These are phyloP conservation scores for Backusella circina DNA, from an alignment of 192 early-diverging fungal genomes.

Conservation along the genomic window DNA sequence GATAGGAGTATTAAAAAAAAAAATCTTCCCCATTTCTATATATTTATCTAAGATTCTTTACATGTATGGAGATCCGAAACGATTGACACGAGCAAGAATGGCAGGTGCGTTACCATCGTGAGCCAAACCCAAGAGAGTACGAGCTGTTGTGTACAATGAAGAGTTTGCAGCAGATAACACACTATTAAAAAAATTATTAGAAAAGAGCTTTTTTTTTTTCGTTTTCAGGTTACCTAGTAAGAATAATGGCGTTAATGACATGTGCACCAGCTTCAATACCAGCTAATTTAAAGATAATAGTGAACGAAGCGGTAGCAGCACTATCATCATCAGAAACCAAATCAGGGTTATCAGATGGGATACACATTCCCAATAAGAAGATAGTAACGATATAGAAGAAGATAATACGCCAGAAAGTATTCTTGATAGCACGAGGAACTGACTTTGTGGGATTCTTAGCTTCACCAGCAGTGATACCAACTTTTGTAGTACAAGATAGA, in stretches of 20 bases:
- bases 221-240: conserved; percentile 28
- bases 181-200: conserved; percentile 3
- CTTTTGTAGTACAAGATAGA: conserved; percentile 14
- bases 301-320: conserved; percentile 62
- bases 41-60: neutral
- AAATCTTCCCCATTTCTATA: neutral
- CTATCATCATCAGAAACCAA: conserved; percentile 45
- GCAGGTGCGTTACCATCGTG: conserved; percentile 68
- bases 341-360: conserved; percentile 56
- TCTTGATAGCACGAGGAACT: conserved; percentile 68
- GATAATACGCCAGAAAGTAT: conserved; percentile 82
- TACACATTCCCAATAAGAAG: conserved; percentile 75
- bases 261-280: conserved; percentile 58
- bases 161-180: conserved; percentile 74
- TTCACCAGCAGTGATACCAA: conserved; percentile 90
- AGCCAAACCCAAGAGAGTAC: conserved; percentile 74
- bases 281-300: conserved; percentile 55
- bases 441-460: conserved; percentile 77
- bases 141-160: conserved; percentile 73
- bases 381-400: conserved; percentile 83
- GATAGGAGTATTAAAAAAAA: neutral
- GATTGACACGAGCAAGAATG: conserved; percentile 51
- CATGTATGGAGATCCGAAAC: conserved; percentile 55
- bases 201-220: neutral
- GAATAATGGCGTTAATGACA: conserved; percentile 67